phyloP scores from a whole-genome alignment of 495 filamentous ascomycete species.

The Usnea hakonensis region DNA sequence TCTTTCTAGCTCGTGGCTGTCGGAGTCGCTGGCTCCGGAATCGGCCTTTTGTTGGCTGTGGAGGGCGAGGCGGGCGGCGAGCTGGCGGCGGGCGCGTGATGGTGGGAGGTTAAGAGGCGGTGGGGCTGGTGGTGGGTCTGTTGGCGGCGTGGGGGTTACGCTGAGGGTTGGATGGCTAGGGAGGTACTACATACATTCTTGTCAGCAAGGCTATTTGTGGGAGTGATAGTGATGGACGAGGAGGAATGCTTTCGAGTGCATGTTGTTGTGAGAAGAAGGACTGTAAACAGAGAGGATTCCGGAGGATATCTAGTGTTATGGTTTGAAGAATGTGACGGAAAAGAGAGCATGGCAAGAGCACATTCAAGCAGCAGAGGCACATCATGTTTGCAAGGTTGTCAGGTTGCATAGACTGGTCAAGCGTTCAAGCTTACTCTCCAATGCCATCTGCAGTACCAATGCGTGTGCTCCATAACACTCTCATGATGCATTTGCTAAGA shows the following conservation, averaged over 20 bases:
- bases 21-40: slow-evolving; percentile 19
- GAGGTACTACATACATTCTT: slow-evolving; percentile 24
- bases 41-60: slow-evolving; percentile 58
- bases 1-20: background rate
- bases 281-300: too few species aligned
- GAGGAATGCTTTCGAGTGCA: background rate
- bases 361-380: background rate
- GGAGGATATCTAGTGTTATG: background rate
- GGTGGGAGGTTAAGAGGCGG: slow-evolving; percentile 71
- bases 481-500: slow-evolving; percentile 8
- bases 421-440: background rate
- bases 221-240: background rate
- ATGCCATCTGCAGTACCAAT: background rate
- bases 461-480: background rate
- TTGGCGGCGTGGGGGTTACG: slow-evolving; percentile 22
- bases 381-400: slow-evolving; percentile 7
- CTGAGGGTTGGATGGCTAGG: slow-evolving; percentile 27
- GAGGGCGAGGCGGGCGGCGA: slow-evolving; percentile 73
- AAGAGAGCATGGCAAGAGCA: background rate
- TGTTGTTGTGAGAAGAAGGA: background rate
- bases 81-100: slow-evolving; percentile 76
- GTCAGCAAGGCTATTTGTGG: slow-evolving; percentile 11
- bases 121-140: slow-evolving; percentile 47
- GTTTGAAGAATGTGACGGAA: background rate
- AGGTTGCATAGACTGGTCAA: slow-evolving; percentile 9